Evolutionary conservation across 805 yeast species (phyloP).

Genomic region (Candida taoyuanica): DNA sequence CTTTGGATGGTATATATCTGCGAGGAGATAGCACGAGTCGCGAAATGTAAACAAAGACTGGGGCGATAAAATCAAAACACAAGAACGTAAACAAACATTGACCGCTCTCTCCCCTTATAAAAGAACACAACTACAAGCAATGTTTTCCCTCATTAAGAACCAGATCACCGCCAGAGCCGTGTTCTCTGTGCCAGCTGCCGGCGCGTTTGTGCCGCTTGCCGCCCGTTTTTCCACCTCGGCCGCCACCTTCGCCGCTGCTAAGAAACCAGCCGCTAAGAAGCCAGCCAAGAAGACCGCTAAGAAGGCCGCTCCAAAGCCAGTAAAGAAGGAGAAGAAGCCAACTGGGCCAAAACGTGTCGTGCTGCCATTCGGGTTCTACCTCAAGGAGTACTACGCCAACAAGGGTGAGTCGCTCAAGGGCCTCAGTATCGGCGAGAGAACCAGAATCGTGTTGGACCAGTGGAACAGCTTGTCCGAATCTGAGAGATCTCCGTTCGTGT

Average conservation of each 20-base stretch:
- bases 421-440: constrained; percentile 13
- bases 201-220: constrained; percentile 3
- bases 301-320: constrained; percentile 5
- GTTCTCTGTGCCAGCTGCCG: neutral
- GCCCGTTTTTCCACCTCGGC: constrained; percentile 10
- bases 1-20: too few relatives aligned
- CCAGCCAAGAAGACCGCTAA: constrained; percentile 9
- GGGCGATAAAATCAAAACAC: neutral
- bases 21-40: neutral
- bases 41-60: neutral
- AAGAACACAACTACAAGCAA: neutral
- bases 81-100: neutral
- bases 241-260: constrained; percentile 5
- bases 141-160: constrained; percentile 8
- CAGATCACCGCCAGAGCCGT: constrained; percentile 3
- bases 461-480: constrained; percentile 16
- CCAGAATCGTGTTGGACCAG: constrained; percentile 4
- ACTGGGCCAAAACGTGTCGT: constrained; percentile 10
- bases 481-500: constrained; percentile 12
- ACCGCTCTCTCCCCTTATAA: neutral
- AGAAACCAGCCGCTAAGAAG: constrained; percentile 4
- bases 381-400: constrained; percentile 11
- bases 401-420: constrained; percentile 13
- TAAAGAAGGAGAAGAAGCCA: constrained; percentile 9
- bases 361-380: constrained; percentile 13